phyloP scores from a whole-genome alignment of 2,329 filamentous ascomycete genomes.

The Aciculosporium take region DNA sequence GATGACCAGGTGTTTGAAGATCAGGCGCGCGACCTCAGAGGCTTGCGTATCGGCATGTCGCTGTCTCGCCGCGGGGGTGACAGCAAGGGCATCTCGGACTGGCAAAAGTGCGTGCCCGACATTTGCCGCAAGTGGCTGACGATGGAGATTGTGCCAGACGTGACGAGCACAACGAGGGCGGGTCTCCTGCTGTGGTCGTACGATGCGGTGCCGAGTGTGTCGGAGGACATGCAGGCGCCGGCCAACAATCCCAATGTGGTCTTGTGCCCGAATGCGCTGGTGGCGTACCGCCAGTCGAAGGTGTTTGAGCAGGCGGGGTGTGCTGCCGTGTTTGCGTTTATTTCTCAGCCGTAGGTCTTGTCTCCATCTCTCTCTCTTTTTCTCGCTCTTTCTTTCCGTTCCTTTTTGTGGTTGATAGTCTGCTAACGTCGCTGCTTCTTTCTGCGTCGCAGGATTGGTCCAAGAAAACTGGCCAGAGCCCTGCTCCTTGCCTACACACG shows the following conservation, averaged over 20 bases:
- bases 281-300: slow-evolving; percentile 1
- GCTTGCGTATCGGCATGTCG: slow-evolving; percentile 9
- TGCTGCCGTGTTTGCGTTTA: slow-evolving; percentile 1
- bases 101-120: slow-evolving; percentile 3
- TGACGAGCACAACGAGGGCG: slow-evolving; percentile 7
- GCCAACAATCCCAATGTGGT: slow-evolving; percentile 1
- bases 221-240: background rate
- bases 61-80: background rate
- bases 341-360: background rate
- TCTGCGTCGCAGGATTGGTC: background rate
- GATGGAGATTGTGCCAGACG: slow-evolving; percentile 14
- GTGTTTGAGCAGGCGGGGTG: background rate
- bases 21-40: slow-evolving; percentile 15
- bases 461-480: background rate
- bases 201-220: background rate
- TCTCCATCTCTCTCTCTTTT: background rate
- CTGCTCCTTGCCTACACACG: background rate
- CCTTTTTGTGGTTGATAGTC: too few relatives aligned
- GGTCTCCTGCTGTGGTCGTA: slow-evolving; percentile 14
- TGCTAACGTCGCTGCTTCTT: background rate
- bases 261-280: background rate
- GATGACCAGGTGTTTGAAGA: slow-evolving; percentile 38
- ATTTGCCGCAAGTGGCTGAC: slow-evolving; percentile 21
- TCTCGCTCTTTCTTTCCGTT: background rate
- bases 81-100: slow-evolving; percentile 5